A percentile compares a stretch with the other conserved stretches of the same genome.
These are phyloP conservation scores for Westerdykella ornata DNA, from an alignment of 2,329 filamentous ascomycete species.

Conservation along the genomic window DNA sequence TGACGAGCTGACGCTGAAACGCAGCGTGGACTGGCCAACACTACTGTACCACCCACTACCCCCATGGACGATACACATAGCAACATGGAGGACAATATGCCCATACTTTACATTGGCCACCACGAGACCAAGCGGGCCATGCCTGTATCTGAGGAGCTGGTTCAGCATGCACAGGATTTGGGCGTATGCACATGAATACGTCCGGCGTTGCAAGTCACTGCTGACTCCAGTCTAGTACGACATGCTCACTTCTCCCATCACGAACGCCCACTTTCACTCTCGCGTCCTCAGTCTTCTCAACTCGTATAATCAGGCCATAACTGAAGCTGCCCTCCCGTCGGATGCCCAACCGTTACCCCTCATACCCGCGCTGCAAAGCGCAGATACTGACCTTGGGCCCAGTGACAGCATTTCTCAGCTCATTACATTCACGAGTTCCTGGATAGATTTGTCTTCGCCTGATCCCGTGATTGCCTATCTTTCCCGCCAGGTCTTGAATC, in stretches of 20 bases:
- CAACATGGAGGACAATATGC: slow-evolving; percentile 33
- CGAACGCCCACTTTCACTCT: slow-evolving; percentile 63
- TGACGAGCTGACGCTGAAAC: too few species aligned
- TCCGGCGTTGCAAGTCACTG: neutral
- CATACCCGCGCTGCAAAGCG: slow-evolving; percentile 61
- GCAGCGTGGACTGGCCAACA: too few species aligned
- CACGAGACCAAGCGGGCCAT: slow-evolving; percentile 60
- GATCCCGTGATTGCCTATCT: slow-evolving; percentile 79
- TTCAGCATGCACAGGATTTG: slow-evolving; percentile 60
- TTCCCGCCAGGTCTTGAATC: slow-evolving; percentile 80
- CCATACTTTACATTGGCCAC: slow-evolving; percentile 64
- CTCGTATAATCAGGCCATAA: slow-evolving; percentile 45
- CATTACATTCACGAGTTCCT: slow-evolving; percentile 74
- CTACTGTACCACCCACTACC: neutral
- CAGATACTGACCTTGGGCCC: slow-evolving; percentile 70
- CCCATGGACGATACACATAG: slow-evolving; percentile 27
- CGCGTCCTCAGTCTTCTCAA: slow-evolving; percentile 59
- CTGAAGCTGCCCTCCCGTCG: slow-evolving; percentile 39
- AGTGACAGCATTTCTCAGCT: slow-evolving; percentile 63
- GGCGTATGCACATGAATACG: slow-evolving; percentile 49
- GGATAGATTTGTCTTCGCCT: slow-evolving; percentile 82
- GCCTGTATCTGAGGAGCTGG: slow-evolving; percentile 57
- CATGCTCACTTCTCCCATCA: slow-evolving; percentile 72
- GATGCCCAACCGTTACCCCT: slow-evolving; percentile 40
- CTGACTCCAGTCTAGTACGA: slow-evolving; percentile 55